Base-by-base conservation (phyloP, 805 yeast species). In the Candida chilensis region DNA sequence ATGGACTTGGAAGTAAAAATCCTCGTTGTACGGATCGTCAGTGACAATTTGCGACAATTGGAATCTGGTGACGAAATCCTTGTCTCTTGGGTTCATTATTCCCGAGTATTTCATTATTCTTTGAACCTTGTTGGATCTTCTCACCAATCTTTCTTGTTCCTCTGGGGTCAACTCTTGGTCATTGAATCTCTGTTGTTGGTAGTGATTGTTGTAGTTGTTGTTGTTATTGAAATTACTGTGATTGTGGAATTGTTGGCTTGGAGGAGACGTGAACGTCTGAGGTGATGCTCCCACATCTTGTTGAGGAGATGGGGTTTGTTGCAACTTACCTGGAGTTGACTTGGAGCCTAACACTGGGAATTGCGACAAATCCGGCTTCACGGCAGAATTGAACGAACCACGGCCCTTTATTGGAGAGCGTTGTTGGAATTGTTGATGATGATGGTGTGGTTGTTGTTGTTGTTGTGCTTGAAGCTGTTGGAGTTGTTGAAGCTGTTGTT, bases 11-110 rank as follows among this genome's bases (percentile, higher is more conserved):
- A 80, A 85, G 51, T 92, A 92, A 49, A 90, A 92, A 61, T 92
- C 98, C 56, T 92, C 98, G 48, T 84, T 86, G 55, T 83, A 85
- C 10, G 98, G 98, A 56, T 92, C 97, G 33, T 88, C 96, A 8
- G 96, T 83, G 29, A 92, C 96, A 56, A 92, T 82, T 53, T 88
- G 96, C 29, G 95, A 86, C 39, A 92, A 69, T 57, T 92, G 98
- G 49, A 88, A 79, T 51, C 96, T 73, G 27, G 96, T 86, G 29
- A 92, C 90, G 49, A 84, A 87, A 57, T 90, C 96, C 60, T 88
- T 88, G 54, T 92, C 98, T 60, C 90, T 83, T 34, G 95, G 95
- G 45, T 87, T 85, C 98, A 92, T 92, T 39, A 92, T 74, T 39
- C 96, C 96, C 17, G 92, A 82, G 60, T 79, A 85, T 47, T 74